A percentile compares a stretch with the other conserved stretches of the same genome.
Conservation (phyloP, 2,329 filamentous ascomycete genomes). For the Claviceps monticola region DNA sequence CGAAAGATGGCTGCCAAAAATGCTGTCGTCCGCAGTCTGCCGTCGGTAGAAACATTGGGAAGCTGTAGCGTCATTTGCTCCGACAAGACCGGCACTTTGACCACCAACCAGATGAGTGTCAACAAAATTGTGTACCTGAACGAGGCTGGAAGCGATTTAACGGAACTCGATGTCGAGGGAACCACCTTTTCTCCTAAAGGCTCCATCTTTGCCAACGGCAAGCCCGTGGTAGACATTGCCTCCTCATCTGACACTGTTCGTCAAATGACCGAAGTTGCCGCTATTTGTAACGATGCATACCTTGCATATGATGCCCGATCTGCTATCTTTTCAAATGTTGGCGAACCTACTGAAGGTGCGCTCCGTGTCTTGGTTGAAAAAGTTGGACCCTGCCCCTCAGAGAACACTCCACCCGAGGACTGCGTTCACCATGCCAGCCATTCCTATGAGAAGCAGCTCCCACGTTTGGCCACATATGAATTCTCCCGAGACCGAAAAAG, state of each 20-base stretch:
- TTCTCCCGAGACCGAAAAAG: constrained; percentile 97
- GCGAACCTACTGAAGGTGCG: constrained; percentile 91
- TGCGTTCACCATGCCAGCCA: constrained; percentile 70
- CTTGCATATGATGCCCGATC: constrained; percentile 70
- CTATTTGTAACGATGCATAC: constrained; percentile 79
- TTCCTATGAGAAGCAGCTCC: constrained; percentile 65
- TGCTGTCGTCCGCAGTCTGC: constrained; percentile 87
- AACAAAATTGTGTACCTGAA: constrained; percentile 80
- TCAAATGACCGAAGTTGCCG: constrained; percentile 59
- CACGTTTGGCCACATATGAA: constrained; percentile 76
- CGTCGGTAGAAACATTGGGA: constrained; percentile 92
- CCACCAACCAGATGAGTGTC: constrained; percentile 98
- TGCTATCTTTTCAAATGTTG: constrained; percentile 65
- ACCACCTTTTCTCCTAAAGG: constrained; percentile 85
- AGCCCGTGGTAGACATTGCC: constrained; percentile 53
- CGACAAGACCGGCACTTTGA: constrained; percentile 96
- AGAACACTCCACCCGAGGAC: constrained; percentile 38
- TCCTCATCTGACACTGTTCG: constrained; percentile 61
- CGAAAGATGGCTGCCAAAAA: constrained; percentile 99
- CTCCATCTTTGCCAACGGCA: constrained; percentile 53
- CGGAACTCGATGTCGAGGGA: constrained; percentile 81
- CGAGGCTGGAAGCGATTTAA: constrained; percentile 57
- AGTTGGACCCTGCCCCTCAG: constrained; percentile 65
- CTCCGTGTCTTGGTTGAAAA: constrained; percentile 87
- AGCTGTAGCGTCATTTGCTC: constrained; percentile 99